Base-by-base conservation (phyloP, 202 grass and related monocot species). In the Saccharum hybrid region DNA sequence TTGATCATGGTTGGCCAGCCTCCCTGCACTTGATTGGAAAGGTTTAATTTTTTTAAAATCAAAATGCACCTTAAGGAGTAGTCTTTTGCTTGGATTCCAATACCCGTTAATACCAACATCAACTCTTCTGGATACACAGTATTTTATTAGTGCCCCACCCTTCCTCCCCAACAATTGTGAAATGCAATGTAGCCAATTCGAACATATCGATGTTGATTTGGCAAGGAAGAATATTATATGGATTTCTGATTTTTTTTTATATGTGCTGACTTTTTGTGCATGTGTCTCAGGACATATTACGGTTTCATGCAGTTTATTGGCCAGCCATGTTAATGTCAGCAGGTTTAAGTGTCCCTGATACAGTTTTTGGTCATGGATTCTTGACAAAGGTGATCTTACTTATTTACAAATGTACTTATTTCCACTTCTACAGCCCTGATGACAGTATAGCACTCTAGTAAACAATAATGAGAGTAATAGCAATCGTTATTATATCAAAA, bases 291-390 rank as follows among this genome's bases (percentile, higher is more conserved):
- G 96, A 95, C 83, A 98, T 95, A 82, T 92, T 98, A 77, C 85
- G 92, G 81, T 98, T 98, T 75, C 92, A 98, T 85, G 96, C 90
- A 72, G 85, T 98, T 88, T 98, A 95, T 88, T 95, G 92, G 90
- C 96, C 96, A 83, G 92, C 92, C 73, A 98, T 98, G 90, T 84
- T 98, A 88, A 94, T 98, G 87, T 94, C 92, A 72, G 95, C 95
- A 52, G 92, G 92, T 63, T 52, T 98, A 84, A 90, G 76, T 79
- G 65, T 98, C 86, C 95, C 92, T 75, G 72, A 93, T 78, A 87
- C 85, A 73, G 92, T 94, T 85, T 98, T 95, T 94, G 92, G 92
- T 78, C 92, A 98, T 83, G 90, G 92, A 83, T 98, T 95, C 74
- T 91, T 98, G 78, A 95, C 90, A 42, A 81, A 81, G 78, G 66